Evolutionary conservation across 2,329 filamentous ascomycete species (phyloP).

Genomic region (Aspergillus sp.): DNA sequence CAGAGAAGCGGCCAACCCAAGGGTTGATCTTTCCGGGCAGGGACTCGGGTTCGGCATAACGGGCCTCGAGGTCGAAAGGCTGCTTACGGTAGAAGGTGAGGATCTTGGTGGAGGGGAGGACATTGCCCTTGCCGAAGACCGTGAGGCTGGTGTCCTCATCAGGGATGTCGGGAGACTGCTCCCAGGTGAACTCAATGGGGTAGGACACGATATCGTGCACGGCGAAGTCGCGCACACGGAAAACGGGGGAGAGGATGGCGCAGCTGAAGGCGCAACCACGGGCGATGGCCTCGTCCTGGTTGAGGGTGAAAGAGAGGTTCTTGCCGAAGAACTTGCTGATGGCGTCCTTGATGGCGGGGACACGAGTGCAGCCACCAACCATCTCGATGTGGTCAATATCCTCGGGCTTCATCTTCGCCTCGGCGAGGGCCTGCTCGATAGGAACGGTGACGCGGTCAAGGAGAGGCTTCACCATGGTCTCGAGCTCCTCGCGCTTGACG

Average conservation of each 20-base stretch:
- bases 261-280: conserved; percentile 97
- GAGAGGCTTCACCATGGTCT: conserved; percentile 83
- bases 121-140: conserved; percentile 95
- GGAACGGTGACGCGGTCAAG: conserved; percentile 70
- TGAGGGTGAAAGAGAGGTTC: conserved; percentile 88
- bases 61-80: conserved; percentile 91
- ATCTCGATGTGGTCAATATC: conserved; percentile 94
- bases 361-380: conserved; percentile 90
- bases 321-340: conserved; percentile 93
- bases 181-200: conserved; percentile 98
- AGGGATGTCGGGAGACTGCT: conserved; percentile 96
- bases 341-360: conserved; percentile 85
- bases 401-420: conserved; percentile 84
- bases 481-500: conserved; percentile 91
- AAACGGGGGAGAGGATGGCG: conserved; percentile 93
- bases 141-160: conserved; percentile 97
- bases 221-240: conserved; percentile 97
- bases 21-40: conserved; percentile 88
- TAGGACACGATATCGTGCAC: conserved; percentile 98
- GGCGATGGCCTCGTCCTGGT: conserved; percentile 96
- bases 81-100: conserved; percentile 99
- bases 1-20: conserved; percentile 96
- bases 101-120: conserved; percentile 98
- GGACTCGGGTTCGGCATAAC: conserved; percentile 81
- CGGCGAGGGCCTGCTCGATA: conserved; percentile 87